Base-by-base conservation (phyloP, 106 monocot species). In the Hemerocallis citrina region DNA sequence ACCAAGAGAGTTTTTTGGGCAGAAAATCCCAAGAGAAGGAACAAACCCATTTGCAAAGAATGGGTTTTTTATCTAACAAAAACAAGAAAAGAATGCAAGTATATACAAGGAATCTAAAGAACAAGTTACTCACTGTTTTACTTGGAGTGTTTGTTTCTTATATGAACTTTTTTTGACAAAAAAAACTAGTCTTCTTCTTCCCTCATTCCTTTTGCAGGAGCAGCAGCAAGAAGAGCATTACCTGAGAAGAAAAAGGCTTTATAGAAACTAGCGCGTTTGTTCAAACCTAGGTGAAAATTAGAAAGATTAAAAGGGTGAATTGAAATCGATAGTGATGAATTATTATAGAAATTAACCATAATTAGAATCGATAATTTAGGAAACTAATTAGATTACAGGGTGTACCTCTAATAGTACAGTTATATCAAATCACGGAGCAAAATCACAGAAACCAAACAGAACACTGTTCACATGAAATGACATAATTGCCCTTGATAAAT, bases 221-320 rank as follows among this genome's bases (percentile, higher is more conserved):
- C 50, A 50, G 50, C 23, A 27, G 16, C 16, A 24, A 50, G 8
- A 27, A 27, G 50, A 23, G 25, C 25, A 24, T 10, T 50, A 50
- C 25, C 23, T 25, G 25, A 27, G 50, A 50, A 10, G 25, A 25
- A 23, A 3, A n/a, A n/a, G n/a, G n/a, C 13, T 50, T 15, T 50
- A 50, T 50, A 50, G 6, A 22, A 47, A 50, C 23, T 25, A 15
- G 14, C 7, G 23, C 27, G 45, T 50, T 50, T 50, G 50, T 50
- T 50, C 25, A 50, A 50, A 50, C 50, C 50, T 9, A 50, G 50
- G 50, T 24, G 16, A 49, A 27, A 50, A 50, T 14, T 44, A 44
- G 5, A 44, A 19, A 19, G 0, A 44, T 7, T 47, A 47, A 11
- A 47, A 5, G 23, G 3, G 2, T 5, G 1, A 8, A 41, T 2